phyloP scores from a whole-genome alignment of 2,329 filamentous ascomycete species.

The Zalaria sp. region DNA sequence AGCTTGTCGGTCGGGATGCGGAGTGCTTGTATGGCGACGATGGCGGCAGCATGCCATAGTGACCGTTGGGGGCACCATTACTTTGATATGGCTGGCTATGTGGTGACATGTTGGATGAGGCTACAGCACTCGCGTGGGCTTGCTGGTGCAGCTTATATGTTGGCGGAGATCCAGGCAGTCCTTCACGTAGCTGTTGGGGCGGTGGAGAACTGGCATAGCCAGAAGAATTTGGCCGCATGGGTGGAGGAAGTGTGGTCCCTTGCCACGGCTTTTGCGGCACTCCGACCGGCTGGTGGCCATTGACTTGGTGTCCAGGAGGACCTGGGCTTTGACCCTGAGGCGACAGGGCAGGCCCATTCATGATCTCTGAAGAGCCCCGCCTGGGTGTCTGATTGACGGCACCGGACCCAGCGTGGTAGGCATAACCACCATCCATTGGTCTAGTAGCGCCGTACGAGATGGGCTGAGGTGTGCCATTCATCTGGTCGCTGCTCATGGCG shows the following conservation, averaged over 20 bases:
- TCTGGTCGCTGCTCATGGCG: slow-evolving; percentile 7
- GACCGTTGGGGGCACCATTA: slow-evolving; percentile 6
- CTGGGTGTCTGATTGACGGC: slow-evolving; percentile 1
- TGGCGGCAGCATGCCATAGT: slow-evolving; percentile 9
- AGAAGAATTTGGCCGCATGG: slow-evolving; percentile 8
- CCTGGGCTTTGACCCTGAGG: slow-evolving; percentile 29
- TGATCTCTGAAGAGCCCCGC: slow-evolving; percentile 7
- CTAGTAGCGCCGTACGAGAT: slow-evolving; percentile 1
- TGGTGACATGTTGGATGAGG: slow-evolving; percentile 8
- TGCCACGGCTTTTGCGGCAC: slow-evolving; percentile 16
- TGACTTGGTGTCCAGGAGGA: slow-evolving; percentile 21
- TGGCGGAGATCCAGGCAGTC: slow-evolving; percentile 8
- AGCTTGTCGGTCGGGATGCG: slow-evolving; percentile 1
- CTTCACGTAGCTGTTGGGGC: slow-evolving; percentile 7
- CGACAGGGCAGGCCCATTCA: slow-evolving; percentile 24
- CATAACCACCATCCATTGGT: slow-evolving; percentile 1
- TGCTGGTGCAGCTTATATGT: slow-evolving; percentile 17
- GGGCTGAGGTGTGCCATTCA: slow-evolving; percentile 5
- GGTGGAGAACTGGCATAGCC: slow-evolving; percentile 10
- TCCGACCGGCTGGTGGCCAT: slow-evolving; percentile 8
- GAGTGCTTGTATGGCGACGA: slow-evolving; percentile 8
- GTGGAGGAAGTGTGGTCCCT: slow-evolving; percentile 11
- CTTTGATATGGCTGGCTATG: slow-evolving; percentile 5
- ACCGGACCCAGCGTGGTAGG: slow-evolving; percentile 1
- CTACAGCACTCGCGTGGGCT: slow-evolving; percentile 18